Conservation (phyloP, 129 eudicot species). For the Chrysanthemum lavandulifolium region DNA sequence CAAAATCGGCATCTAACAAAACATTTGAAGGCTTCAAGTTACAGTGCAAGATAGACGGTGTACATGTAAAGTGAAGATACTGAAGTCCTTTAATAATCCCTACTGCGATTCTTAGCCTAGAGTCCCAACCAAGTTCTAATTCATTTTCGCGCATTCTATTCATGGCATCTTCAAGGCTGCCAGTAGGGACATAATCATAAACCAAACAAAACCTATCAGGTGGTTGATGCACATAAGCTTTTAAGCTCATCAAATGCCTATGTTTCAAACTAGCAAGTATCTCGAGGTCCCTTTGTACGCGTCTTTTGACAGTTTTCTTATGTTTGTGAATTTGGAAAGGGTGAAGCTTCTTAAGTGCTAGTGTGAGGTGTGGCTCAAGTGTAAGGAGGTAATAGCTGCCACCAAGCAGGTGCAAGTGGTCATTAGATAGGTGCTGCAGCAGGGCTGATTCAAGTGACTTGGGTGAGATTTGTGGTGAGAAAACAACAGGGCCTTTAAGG, state of each 20-base stretch:
- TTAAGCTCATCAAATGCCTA: conserved; percentile 65
- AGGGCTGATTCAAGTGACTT: conserved; percentile 61
- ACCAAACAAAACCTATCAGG: conserved; percentile 49
- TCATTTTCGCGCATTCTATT: conserved; percentile 43
- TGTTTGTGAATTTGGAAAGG: conserved; percentile 21
- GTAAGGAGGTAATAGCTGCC: conserved; percentile 50
- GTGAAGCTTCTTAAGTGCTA: conserved; percentile 70
- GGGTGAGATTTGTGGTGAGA: conserved; percentile 71
- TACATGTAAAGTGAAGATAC: conserved; percentile 63
- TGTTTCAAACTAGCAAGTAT: conserved; percentile 63
- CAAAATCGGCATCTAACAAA: conserved; percentile 67
- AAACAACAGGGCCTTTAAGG: conserved; percentile 80
- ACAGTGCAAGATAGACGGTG: conserved; percentile 53
- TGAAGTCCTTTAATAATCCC: conserved; percentile 78
- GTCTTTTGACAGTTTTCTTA: conserved; percentile 24
- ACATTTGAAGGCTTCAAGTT: conserved; percentile 86
- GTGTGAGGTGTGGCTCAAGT: conserved; percentile 64
- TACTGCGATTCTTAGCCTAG: conserved; percentile 68
- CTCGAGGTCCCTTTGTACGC: conserved; percentile 59
- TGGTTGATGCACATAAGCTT: conserved; percentile 57
- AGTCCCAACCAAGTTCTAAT: conserved; percentile 64
- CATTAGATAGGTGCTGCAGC: conserved; percentile 29
- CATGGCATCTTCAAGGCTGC: conserved; percentile 80
- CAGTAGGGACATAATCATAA: conserved; percentile 73
- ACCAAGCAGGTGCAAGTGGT: conserved; percentile 37